Conservation (phyloP, 768 basidiomycete species). For the Psilocybe cyanescens region DNA sequence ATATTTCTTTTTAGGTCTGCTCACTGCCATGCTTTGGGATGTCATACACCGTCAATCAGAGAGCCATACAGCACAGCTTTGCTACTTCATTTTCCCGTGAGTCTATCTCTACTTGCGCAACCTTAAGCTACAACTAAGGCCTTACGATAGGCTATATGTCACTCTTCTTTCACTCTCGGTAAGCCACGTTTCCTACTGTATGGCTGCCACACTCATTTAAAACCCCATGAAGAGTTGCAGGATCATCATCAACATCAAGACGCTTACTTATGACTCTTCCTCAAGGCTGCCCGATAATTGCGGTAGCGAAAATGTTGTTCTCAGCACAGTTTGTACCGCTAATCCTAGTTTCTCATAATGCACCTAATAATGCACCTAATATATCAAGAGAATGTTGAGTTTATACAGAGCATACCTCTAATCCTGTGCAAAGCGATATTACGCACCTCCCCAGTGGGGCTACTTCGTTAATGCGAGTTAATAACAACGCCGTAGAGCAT, state of each 20-base stretch:
- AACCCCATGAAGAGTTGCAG: constrained; percentile 14
- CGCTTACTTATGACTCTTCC: background rate
- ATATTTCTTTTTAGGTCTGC: constrained; percentile 1
- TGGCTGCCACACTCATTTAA: background rate
- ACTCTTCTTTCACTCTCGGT: constrained; percentile 13
- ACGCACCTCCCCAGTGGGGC: too few relatives aligned
- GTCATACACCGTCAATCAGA: background rate
- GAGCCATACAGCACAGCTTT: constrained; percentile 3
- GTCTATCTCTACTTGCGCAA: background rate
- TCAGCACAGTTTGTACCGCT: background rate
- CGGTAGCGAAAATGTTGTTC: background rate
- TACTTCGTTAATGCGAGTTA: too few relatives aligned
- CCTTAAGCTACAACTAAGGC: background rate
- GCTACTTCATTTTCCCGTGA: constrained; percentile 18
- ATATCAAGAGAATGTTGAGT: too few relatives aligned
- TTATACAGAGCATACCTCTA: too few relatives aligned
- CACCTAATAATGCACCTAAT: background rate
- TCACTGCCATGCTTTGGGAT: constrained; percentile 9
- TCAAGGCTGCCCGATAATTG: background rate
- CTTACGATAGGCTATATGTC: constrained; percentile 6
- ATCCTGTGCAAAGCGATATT: too few relatives aligned
- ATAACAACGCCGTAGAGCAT: too few relatives aligned
- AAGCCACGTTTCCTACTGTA: background rate
- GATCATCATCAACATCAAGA: constrained; percentile 20
- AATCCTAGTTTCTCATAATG: background rate